Evolutionary conservation across 768 basidiomycete genomes (phyloP).

Genomic region (Lactifluus volemus): DNA sequence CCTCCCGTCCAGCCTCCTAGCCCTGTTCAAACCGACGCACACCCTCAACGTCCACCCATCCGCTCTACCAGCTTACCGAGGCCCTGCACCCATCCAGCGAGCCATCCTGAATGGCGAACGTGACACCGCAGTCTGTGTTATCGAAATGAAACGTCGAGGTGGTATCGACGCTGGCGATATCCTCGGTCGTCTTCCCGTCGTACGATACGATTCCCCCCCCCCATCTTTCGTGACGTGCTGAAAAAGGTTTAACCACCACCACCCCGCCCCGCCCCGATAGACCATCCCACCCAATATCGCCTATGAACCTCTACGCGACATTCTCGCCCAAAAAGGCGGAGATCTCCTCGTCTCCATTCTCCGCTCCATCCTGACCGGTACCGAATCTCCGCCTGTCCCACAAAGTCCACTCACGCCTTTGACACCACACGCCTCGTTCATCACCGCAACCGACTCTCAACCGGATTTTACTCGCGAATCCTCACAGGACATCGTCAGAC

Average conservation of each 20-base stretch:
- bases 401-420: constrained; percentile 5
- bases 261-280: too few relatives aligned
- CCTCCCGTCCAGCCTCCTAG: constrained; percentile 52
- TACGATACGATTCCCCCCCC: constrained; percentile 25
- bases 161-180: constrained; percentile 78
- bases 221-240: background rate
- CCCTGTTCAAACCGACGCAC: constrained; percentile 46
- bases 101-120: constrained; percentile 58
- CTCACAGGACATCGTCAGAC: constrained; percentile 44
- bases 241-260: background rate
- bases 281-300: constrained; percentile 39
- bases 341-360: constrained; percentile 62
- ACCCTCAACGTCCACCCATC: constrained; percentile 89
- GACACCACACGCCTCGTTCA: constrained; percentile 48
- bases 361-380: constrained; percentile 50
- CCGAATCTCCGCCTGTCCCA: constrained; percentile 29
- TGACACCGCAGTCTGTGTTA: constrained; percentile 74
- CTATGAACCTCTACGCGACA: constrained; percentile 48
- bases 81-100: constrained; percentile 86
- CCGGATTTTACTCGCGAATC: constrained; percentile 51
- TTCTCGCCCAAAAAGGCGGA: constrained; percentile 57
- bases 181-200: constrained; percentile 47
- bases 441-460: constrained; percentile 42
- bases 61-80: constrained; percentile 77
- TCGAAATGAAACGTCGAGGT: constrained; percentile 48